Base-by-base conservation (phyloP, 495 filamentous ascomycete species). In the Polyplosphaeria fusca region DNA sequence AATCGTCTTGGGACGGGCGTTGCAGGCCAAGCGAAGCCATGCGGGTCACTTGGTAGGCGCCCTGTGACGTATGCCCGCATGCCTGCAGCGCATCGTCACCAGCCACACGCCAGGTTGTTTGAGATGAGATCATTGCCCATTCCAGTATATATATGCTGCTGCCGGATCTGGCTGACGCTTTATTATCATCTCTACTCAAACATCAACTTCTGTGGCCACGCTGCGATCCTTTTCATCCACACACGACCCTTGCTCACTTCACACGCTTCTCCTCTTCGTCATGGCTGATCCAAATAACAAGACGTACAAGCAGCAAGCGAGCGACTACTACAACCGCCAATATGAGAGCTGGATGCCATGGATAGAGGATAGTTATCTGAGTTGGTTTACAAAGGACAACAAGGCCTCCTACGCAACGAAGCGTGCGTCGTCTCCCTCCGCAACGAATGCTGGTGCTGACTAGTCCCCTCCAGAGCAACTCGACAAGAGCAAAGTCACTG, bases 321-420 rank as follows among this genome's bases (percentile, higher is more conserved):
- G 76, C 55, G 67, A 81, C 42, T 74, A 71, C 12, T 86, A 85
- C 74, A 79, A 83, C 67, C 68, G 78, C 11, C 80, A 86, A 63
- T 87, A 88, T 66, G 82, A 87, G 61, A 76, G 74, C 47, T 88
- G 85, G 86, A 79, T 86, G 70, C 85, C 86, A 4, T 89, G 85
- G 84, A 75, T 87, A 30, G 86, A 89, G 45, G 86, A 88, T 68
- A 68, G 79, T 49, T 87, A 86, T 64, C 76, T 89, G 16, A 74
- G 71, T 30, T 87, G 80, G 74, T 87, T 88, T 59, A 83, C 81
- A 60, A 84, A 80, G 53, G 85, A 89, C 61, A 89, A 88, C 71
- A 86, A 87, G 70, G 75, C 82, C 0, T 82, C 79, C 58, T 87
- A 86, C 61, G 73, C 74, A 0, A 76, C 82, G 0, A 84, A 79